These are phyloP conservation scores for Diddensiella transvaalensis DNA, from an alignment of 805 yeast genomes.

Conservation along the genomic window DNA sequence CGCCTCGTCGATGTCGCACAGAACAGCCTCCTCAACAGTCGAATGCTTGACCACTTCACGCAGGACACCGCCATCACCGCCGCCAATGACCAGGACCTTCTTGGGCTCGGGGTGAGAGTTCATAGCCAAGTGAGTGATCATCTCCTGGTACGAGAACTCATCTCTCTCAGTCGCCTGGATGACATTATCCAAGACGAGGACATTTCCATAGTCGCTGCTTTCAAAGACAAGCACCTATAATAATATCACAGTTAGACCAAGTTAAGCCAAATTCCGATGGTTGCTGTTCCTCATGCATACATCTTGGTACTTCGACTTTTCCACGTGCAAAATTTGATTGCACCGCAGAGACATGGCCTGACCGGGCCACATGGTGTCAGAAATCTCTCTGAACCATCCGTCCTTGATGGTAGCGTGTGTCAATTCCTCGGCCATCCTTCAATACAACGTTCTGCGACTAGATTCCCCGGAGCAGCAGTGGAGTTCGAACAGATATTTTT, in stretches of 20 bases:
- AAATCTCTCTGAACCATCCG: constrained; percentile 81
- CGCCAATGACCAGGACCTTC: constrained; percentile 83
- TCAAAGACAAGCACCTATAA: constrained; percentile 55
- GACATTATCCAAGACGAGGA: constrained; percentile 82
- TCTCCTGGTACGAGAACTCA: constrained; percentile 91
- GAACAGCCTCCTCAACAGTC: constrained; percentile 55
- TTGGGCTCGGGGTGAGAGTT: constrained; percentile 73
- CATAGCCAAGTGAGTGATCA: constrained; percentile 80
- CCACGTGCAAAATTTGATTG: constrained; percentile 59
- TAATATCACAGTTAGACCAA: not conserved
- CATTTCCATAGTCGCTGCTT: constrained; percentile 77
- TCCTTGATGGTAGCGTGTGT: constrained; percentile 39
- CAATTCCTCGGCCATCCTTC: constrained; percentile 25
- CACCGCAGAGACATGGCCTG: constrained; percentile 74
- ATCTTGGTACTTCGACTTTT: constrained; percentile 73
- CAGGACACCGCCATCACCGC: constrained; percentile 94
- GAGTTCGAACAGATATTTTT: too few relatives aligned
- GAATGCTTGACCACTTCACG: constrained; percentile 81
- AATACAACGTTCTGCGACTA: too few relatives aligned
- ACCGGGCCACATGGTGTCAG: constrained; percentile 76
- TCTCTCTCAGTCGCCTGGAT: constrained; percentile 90
- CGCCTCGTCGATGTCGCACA: constrained; percentile 86
- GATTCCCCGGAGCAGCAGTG: too few relatives aligned
- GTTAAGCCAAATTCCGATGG: not conserved
- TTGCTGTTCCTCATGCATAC: too few relatives aligned